Percentiles rank a stretch among this genome's conserved stretches.
Conservation (phyloP, 768 basidiomycete species). For the Gloeophyllum trabeum region DNA sequence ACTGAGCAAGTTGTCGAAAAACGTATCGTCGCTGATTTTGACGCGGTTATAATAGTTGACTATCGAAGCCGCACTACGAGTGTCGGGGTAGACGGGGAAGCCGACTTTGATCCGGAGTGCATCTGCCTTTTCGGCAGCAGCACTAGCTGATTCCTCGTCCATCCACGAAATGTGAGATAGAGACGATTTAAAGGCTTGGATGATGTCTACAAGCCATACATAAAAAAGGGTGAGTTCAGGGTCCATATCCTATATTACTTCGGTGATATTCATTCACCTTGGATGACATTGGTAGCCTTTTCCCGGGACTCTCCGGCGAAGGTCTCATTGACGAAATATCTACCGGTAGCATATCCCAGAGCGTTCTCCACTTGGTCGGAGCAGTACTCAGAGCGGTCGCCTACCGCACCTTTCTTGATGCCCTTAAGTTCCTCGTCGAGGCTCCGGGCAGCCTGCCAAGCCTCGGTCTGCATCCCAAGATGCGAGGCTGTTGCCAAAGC, state of each 20-base stretch:
- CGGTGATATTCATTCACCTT: constrained; percentile 33
- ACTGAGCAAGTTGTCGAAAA: constrained; percentile 77
- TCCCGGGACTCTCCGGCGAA: constrained; percentile 71
- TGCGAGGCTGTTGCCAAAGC: constrained; percentile 57
- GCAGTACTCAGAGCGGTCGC: constrained; percentile 80
- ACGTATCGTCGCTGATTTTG: constrained; percentile 52
- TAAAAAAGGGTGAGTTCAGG: background rate
- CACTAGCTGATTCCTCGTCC: constrained; percentile 71
- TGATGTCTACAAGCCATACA: constrained; percentile 43
- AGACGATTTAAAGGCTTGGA: constrained; percentile 73
- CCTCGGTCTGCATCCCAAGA: constrained; percentile 64
- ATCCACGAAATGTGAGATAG: constrained; percentile 79
- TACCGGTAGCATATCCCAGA: constrained; percentile 83
- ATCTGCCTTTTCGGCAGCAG: constrained; percentile 81
- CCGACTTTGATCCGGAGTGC: constrained; percentile 87
- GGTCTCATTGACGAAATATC: constrained; percentile 80
- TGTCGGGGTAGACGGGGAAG: constrained; percentile 83
- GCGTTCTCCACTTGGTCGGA: constrained; percentile 56
- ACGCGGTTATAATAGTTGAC: constrained; percentile 64
- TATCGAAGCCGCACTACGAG: constrained; percentile 55
- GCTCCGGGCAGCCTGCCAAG: constrained; percentile 64
- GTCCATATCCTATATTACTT: constrained; percentile 6
- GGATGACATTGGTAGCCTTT: constrained; percentile 78
- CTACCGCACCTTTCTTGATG: constrained; percentile 76
- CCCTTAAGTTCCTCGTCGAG: constrained; percentile 70